A percentile compares a stretch with the other conserved stretches of the same genome.
Evolutionary conservation across 305 asterid species (phyloP).

Genomic region (Fraxinus platypoda): DNA sequence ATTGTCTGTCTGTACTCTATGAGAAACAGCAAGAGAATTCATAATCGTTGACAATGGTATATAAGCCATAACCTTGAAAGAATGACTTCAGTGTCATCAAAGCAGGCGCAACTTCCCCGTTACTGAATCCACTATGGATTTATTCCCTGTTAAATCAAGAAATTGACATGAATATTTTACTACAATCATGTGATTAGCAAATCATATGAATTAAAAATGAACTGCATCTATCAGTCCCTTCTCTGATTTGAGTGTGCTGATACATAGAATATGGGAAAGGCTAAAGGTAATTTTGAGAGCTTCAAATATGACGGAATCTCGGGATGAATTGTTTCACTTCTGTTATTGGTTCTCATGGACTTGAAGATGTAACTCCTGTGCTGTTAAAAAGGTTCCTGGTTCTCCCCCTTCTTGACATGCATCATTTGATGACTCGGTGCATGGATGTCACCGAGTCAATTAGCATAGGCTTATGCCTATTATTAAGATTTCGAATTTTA

Average conservation of each 20-base stretch:
- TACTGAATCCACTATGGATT: conserved; percentile 74
- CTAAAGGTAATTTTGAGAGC: neutral
- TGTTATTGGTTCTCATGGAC: neutral
- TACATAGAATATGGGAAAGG: neutral
- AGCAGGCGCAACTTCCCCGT: conserved; percentile 86
- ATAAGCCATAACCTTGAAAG: neutral
- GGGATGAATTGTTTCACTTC: neutral
- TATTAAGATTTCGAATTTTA: neutral
- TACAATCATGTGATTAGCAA: neutral
- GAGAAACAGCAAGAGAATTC: neutral
- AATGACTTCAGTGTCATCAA: conserved; percentile 31
- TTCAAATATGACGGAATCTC: too few species aligned
- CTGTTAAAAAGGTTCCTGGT: neutral
- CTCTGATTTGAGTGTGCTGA: neutral
- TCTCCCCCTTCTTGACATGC: neutral
- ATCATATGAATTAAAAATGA: neutral
- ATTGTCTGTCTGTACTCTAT: neutral
- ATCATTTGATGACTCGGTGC: too few species aligned
- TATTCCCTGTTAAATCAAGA: conserved; percentile 49
- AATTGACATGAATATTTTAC: neutral
- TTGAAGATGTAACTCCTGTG: too few species aligned
- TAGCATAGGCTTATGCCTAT: neutral
- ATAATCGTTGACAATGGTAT: neutral
- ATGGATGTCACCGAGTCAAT: neutral
- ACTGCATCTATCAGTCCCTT: neutral